A percentile compares a stretch with the other conserved stretches of the same genome.
These are phyloP conservation scores for Scheffersomyces lignosus DNA, from an alignment of 805 yeast genomes.

Conservation along the genomic window DNA sequence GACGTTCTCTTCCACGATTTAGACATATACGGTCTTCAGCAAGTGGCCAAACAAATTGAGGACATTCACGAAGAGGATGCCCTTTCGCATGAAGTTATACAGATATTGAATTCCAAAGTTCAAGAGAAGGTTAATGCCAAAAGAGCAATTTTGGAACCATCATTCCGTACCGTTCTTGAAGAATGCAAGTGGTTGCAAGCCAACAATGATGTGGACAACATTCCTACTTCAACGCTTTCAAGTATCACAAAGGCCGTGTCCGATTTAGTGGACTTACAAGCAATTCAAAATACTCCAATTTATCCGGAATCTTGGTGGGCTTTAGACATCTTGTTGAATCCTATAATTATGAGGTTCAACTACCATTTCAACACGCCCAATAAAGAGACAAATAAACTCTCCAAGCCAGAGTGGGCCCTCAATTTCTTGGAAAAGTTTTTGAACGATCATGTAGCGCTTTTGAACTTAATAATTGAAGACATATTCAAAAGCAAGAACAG, in stretches of 20 bases:
- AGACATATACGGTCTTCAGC: background rate
- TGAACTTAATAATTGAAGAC: constrained; percentile 40
- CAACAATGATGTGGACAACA: constrained; percentile 2
- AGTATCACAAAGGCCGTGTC: background rate
- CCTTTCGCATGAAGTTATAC: background rate
- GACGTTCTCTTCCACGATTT: background rate
- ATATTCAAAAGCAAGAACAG: constrained; percentile 24
- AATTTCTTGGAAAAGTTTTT: constrained; percentile 48
- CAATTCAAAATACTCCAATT: constrained; percentile 21
- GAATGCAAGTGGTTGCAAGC: background rate
- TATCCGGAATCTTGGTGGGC: constrained; percentile 51
- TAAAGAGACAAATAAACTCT: constrained; percentile 59
- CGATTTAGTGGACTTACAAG: constrained; percentile 32
- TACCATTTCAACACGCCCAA: constrained; percentile 57
- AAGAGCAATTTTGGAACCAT: constrained; percentile 2
- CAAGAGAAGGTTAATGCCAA: constrained; percentile 1
- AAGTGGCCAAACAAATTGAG: background rate
- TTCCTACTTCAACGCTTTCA: background rate
- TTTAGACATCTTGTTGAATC: constrained; percentile 44
- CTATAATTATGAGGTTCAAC: constrained; percentile 50
- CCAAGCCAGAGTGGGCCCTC: constrained; percentile 74
- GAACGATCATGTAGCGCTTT: constrained; percentile 35
- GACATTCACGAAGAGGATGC: background rate
- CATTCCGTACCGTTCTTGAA: background rate
- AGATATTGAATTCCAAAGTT: background rate